These are phyloP conservation scores for Ophiostoma quercus DNA, from an alignment of 2,329 filamentous ascomycete species.

Conservation along the genomic window DNA sequence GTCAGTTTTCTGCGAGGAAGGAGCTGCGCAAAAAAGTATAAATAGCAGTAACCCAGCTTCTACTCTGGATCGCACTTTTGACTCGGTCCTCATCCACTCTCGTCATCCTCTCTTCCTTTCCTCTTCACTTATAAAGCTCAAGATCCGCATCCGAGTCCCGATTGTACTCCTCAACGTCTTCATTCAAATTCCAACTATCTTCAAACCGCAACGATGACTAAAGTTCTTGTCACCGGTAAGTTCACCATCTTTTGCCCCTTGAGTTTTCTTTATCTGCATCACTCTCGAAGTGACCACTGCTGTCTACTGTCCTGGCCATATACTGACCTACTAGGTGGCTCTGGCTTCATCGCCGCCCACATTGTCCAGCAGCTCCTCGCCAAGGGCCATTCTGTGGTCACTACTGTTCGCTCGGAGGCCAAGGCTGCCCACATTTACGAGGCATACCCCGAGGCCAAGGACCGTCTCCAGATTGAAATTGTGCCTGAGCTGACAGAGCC, in stretches of 20 bases:
- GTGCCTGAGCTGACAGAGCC: conserved; percentile 73
- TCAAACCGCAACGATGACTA: conserved; percentile 37
- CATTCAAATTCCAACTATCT: neutral
- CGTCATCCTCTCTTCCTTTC: neutral
- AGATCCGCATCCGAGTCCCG: neutral
- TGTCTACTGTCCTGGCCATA: neutral
- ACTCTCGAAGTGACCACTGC: neutral
- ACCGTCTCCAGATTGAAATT: conserved; percentile 50
- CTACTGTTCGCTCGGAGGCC: conserved; percentile 50
- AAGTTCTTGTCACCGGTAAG: conserved; percentile 44
- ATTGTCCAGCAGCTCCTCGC: conserved; percentile 51
- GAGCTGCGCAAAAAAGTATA: neutral
- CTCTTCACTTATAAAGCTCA: neutral
- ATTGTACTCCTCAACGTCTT: neutral
- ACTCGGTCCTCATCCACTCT: neutral
- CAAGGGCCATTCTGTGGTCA: conserved; percentile 48
- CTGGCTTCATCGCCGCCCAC: conserved; percentile 51
- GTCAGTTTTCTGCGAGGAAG: neutral
- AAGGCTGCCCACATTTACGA: conserved; percentile 50
- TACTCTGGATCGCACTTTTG: neutral
- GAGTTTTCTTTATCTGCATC: no score
- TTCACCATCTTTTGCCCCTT: neutral
- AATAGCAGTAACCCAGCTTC: neutral
- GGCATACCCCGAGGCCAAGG: conserved; percentile 41
- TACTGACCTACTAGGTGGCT: conserved; percentile 38